Conservation (phyloP, 257 asterid species). For the Vinca minor region DNA sequence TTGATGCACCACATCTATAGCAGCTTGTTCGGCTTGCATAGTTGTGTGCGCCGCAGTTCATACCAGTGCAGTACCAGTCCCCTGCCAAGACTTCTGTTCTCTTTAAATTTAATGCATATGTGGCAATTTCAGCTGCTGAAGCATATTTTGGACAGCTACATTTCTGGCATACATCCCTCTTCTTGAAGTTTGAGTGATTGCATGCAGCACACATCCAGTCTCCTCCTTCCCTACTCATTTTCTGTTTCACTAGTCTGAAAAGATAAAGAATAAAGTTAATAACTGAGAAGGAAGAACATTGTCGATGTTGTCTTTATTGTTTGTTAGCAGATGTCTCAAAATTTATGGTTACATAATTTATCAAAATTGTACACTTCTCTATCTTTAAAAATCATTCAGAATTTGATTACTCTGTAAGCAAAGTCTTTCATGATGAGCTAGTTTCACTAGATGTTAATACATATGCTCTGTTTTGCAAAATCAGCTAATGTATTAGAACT, state of each 20-base stretch:
- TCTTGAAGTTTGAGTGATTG: slow-evolving; percentile 67
- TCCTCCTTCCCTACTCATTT: slow-evolving; percentile 70
- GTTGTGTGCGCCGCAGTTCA: slow-evolving; percentile 75
- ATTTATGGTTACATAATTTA: neutral
- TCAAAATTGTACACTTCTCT: neutral
- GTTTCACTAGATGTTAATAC: neutral
- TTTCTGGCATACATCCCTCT: slow-evolving; percentile 61
- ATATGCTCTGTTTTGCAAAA: neutral
- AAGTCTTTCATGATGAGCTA: neutral
- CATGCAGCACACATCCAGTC: slow-evolving; percentile 90
- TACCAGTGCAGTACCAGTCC: slow-evolving; percentile 64
- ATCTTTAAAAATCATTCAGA: neutral
- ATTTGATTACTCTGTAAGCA: neutral
- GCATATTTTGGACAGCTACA: slow-evolving; percentile 75
- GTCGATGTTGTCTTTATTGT: neutral
- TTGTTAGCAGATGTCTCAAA: neutral
- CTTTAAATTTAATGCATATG: slow-evolving; percentile 33
- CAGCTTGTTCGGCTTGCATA: slow-evolving; percentile 75
- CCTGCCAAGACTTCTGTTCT: slow-evolving; percentile 53
- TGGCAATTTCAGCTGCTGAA: slow-evolving; percentile 31
- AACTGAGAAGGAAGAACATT: neutral
- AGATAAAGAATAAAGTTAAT: neutral
- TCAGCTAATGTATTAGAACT: neutral
- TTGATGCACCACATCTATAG: slow-evolving; percentile 47
- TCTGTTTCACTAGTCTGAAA: slow-evolving; percentile 13